Evolutionary conservation across 176 grass and related monocot genomes (phyloP), one percentile per base, ranked within the genome.

Genomic region (Avena atlantica): DNA sequence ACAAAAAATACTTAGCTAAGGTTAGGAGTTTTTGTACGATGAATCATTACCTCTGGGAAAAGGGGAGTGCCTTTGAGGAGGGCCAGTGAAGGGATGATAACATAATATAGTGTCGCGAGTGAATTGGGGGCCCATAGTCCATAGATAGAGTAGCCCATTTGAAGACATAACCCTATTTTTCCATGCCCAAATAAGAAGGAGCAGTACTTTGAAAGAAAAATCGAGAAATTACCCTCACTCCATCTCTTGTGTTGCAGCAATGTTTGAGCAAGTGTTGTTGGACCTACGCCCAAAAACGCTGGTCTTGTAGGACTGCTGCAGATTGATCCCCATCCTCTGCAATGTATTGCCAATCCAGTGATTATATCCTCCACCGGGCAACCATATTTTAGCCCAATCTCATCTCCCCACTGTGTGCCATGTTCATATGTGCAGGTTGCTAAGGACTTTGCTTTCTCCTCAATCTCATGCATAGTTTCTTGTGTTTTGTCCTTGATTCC

Each of bases 211-310:
- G 96, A 98, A 74, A 94, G 52, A 80, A 91, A 60, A 53, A 94
- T 88, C 0, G 86, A 67, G 6, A 95, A 86, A 37, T 92, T 53
- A 3, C 96, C 96, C 78, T 92, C 93, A 6, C 90, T 88, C 93
- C 96, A 98, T 89, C 96, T 89, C 82, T 96, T 96, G 80, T 94
- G 90, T n/a, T 98, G 96, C 78, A 98, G 17, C 70, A 96, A 52
- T 45, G 88, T 79, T 15, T 98, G 90, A 57, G 73, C 87, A 20
- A 96, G 67, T 34, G 96, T 98, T 69, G 88, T 6, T 2, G 96
- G 92, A 21, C 59, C 84, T 21, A 98, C 71, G 51, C 96, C 96
- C 24, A 98, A 1, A 72, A 98, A 95, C 12, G 78, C 93, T 72
- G 51, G 83, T 83, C 78, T 90, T 74, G 62, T 51, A 61, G 90